phyloP scores from a whole-genome alignment of 345 rosid species.

The Populus simonii region DNA sequence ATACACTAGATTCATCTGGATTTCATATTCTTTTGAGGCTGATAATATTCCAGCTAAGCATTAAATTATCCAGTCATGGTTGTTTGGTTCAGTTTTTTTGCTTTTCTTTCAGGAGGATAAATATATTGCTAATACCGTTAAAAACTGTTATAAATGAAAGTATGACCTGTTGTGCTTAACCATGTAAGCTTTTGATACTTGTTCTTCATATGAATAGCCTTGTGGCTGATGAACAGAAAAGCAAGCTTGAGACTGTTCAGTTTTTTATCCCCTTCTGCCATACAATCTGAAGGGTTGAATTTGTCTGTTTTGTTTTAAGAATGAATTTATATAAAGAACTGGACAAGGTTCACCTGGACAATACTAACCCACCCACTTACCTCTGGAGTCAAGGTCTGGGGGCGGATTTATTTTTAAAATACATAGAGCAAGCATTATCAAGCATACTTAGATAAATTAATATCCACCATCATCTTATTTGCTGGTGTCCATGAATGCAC shows the following conservation, averaged over 20 bases:
- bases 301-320: background rate
- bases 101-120: background rate
- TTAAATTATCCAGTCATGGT: background rate
- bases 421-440: background rate
- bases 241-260: background rate
- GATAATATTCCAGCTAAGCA: background rate
- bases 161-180: background rate
- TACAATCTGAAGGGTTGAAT: background rate
- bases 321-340: background rate
- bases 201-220: background rate
- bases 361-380: background rate
- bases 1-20: background rate
- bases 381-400: background rate
- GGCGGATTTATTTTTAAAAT: background rate
- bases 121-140: background rate
- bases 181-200: background rate
- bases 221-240: background rate
- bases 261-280: background rate
- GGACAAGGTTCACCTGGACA: background rate
- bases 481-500: background rate
- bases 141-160: background rate
- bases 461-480: background rate
- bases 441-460: background rate
- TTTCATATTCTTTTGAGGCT: background rate
- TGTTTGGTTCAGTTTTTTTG: background rate